Evolutionary conservation across 1,139 yeast genomes (phyloP).

Genomic region (Suhomyces panamericanus): DNA sequence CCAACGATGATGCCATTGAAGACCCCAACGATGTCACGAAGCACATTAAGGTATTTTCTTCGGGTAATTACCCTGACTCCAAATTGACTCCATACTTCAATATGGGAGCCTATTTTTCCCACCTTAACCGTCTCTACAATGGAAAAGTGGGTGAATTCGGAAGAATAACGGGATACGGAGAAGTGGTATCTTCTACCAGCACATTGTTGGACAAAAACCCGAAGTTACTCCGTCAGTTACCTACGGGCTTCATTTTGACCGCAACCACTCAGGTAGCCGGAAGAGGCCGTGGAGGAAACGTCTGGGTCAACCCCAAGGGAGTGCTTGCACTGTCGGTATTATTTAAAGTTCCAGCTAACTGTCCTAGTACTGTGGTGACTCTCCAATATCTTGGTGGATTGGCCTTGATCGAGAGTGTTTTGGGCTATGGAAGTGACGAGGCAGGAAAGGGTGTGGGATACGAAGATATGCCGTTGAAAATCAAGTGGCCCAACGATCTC

Average conservation of each 20-base stretch:
- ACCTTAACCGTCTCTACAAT: conserved; percentile 36
- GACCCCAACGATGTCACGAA: conserved; percentile 59
- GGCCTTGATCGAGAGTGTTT: conserved; percentile 79
- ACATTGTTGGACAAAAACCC: conserved; percentile 75
- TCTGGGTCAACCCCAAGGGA: conserved; percentile 94
- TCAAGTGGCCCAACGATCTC: conserved; percentile 98
- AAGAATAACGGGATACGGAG: conserved; percentile 68
- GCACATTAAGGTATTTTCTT: conserved; percentile 48
- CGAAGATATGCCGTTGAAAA: conserved; percentile 70
- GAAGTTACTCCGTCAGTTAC: conserved; percentile 54
- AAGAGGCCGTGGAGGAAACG: conserved; percentile 91
- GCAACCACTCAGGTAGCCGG: conserved; percentile 90
- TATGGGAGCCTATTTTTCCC: conserved; percentile 53
- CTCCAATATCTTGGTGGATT: conserved; percentile 83
- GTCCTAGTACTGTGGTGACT: conserved; percentile 56
- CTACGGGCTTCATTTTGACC: conserved; percentile 70
- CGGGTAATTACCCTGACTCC: conserved; percentile 45
- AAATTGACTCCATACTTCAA: conserved; percentile 72
- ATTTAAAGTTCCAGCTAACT: conserved; percentile 58
- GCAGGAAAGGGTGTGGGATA: conserved; percentile 54
- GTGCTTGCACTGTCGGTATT: conserved; percentile 81
- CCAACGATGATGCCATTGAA: conserved; percentile 48
- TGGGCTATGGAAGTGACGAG: conserved; percentile 52
- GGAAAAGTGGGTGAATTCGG: conserved; percentile 51
- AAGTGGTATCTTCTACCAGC: conserved; percentile 87